Conservation (phyloP, 202 grass and related monocot genomes). For the Sporobolus alterniflorus region DNA sequence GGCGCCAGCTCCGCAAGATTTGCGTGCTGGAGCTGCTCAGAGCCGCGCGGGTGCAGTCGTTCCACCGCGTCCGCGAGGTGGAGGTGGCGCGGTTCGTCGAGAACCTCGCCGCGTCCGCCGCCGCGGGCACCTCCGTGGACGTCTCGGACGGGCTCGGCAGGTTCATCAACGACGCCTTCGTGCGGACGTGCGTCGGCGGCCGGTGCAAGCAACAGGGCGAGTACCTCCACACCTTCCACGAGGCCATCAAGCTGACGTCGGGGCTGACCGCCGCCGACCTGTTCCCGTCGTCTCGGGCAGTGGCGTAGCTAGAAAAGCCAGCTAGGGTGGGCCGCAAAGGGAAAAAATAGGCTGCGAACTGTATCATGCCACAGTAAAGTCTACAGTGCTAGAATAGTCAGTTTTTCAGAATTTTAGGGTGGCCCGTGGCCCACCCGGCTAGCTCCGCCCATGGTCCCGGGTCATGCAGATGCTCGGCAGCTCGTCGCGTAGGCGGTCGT, state of each 20-base stretch:
- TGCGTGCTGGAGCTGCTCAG: conserved; percentile 36
- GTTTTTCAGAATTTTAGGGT: too few relatives aligned
- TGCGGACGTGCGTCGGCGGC: conserved; percentile 29
- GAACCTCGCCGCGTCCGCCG: not conserved
- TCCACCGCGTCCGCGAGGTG: conserved; percentile 27
- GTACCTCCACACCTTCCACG: conserved; percentile 19
- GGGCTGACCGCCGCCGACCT: conserved; percentile 29
- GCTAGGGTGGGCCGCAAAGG: too few relatives aligned
- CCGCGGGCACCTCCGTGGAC: not conserved
- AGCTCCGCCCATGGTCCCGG: conserved; percentile 41
- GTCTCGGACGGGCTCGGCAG: not conserved
- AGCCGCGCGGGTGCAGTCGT: conserved; percentile 24
- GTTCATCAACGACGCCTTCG: conserved; percentile 26
- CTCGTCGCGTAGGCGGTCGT: not conserved
- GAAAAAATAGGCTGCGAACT: too few relatives aligned
- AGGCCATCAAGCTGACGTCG: not conserved
- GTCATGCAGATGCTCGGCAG: conserved; percentile 6
- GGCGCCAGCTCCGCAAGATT: conserved; percentile 47
- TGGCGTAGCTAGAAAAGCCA: too few relatives aligned
- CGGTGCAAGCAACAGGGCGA: conserved; percentile 25
- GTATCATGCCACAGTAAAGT: too few relatives aligned
- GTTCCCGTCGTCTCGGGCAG: conserved; percentile 46
- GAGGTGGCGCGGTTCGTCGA: conserved; percentile 24
- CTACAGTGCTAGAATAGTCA: too few relatives aligned
- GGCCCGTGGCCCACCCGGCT: too few relatives aligned